Conservation (phyloP, 495 filamentous ascomycete genomes). For the Physcia stellaris region DNA sequence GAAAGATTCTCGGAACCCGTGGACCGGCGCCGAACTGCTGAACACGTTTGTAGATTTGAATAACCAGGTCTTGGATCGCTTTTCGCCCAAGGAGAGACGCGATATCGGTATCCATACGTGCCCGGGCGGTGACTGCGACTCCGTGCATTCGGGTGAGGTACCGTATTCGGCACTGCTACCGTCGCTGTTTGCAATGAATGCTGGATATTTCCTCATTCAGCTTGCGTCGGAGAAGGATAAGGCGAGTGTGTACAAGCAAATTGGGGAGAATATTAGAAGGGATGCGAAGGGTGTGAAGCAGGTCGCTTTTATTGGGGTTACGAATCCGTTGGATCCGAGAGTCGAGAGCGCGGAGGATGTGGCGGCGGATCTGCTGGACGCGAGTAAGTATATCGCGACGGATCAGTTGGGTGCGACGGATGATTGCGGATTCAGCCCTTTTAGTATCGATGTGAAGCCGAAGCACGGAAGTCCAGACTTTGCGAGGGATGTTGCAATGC, state of each 20-base stretch:
- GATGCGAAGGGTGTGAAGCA: conserved; percentile 27
- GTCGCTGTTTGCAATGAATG: conserved; percentile 28
- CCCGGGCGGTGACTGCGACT: conserved; percentile 31
- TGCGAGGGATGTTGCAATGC: conserved; percentile 26
- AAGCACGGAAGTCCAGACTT: conserved; percentile 27
- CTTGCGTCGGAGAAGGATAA: conserved; percentile 25
- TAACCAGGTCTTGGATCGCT: conserved; percentile 25
- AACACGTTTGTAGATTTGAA: conserved; percentile 28
- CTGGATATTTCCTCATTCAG: conserved; percentile 31
- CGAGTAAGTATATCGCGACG: conserved; percentile 23
- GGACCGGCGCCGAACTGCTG: conserved; percentile 26
- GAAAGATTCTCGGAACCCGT: conserved; percentile 29
- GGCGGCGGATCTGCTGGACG: conserved; percentile 21
- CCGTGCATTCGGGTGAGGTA: conserved; percentile 27
- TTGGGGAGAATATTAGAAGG: conserved; percentile 21
- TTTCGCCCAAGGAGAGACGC: conserved; percentile 20
- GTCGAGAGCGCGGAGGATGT: conserved; percentile 27
- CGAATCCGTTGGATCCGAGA: conserved; percentile 22
- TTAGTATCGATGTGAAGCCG: conserved; percentile 27
- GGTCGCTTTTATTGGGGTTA: conserved; percentile 28
- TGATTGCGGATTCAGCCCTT: conserved; percentile 29
- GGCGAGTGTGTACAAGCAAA: conserved; percentile 24
- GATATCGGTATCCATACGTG: conserved; percentile 32
- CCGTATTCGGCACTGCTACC: conserved; percentile 27
- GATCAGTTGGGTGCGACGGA: conserved; percentile 30